These are phyloP conservation scores for Penicillium nucicola DNA, from an alignment of 495 filamentous ascomycete genomes.

Conservation along the genomic window DNA sequence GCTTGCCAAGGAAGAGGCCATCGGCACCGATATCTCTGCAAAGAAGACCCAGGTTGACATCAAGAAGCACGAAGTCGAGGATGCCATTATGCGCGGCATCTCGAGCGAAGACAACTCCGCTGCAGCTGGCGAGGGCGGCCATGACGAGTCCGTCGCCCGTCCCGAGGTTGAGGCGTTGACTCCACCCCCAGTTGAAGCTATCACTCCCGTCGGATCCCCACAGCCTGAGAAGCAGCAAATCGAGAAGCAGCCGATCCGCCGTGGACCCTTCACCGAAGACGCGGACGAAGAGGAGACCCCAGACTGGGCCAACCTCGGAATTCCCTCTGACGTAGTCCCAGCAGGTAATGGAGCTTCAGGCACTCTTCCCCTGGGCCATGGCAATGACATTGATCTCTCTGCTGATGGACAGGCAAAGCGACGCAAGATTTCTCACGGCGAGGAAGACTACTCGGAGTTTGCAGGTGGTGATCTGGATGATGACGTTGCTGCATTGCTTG, in stretches of 20 bases:
- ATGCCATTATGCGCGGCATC: constrained; percentile 79
- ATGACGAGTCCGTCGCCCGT: constrained; percentile 52
- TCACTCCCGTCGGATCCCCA: constrained; percentile 46
- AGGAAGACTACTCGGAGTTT: constrained; percentile 69
- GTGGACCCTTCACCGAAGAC: constrained; percentile 20
- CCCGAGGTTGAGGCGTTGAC: constrained; percentile 84
- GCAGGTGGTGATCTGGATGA: constrained; percentile 70
- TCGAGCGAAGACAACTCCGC: constrained; percentile 45
- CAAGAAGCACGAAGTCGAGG: constrained; percentile 83
- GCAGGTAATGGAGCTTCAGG: constrained; percentile 36
- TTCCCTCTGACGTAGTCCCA: constrained; percentile 35
- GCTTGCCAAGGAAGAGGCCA: constrained; percentile 62
- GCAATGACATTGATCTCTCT: constrained; percentile 31
- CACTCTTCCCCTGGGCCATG: constrained; percentile 35
- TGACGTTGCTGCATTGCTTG: constrained; percentile 77
- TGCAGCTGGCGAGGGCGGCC: constrained; percentile 37
- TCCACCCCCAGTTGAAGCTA: constrained; percentile 59
- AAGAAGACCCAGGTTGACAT: constrained; percentile 65
- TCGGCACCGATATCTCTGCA: constrained; percentile 54
- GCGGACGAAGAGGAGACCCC: constrained; percentile 17
- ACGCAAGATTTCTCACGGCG: constrained; percentile 66
- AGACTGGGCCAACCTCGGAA: constrained; percentile 22
- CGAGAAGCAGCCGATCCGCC: constrained; percentile 20
- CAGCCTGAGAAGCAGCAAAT: constrained; percentile 26
- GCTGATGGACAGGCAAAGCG: constrained; percentile 58